These are phyloP conservation scores for Myotisia sp. DNA, from an alignment of 2,329 filamentous ascomycete genomes.

Conservation along the genomic window DNA sequence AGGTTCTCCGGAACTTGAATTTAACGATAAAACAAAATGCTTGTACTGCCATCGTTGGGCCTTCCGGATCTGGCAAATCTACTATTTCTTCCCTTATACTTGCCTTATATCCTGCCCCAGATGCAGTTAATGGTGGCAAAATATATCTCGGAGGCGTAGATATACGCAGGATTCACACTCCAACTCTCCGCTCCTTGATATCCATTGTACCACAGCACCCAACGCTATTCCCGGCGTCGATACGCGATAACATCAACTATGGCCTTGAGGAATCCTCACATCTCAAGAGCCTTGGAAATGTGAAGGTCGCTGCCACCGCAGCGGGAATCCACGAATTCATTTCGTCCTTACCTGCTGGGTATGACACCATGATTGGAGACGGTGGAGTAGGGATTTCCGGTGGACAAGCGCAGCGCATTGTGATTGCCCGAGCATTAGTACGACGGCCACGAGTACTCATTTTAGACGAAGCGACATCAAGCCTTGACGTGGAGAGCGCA, in stretches of 20 bases:
- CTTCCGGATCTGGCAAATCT: constrained; percentile 82
- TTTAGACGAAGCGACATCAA: constrained; percentile 75
- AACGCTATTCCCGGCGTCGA: constrained; percentile 40
- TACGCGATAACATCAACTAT: constrained; percentile 52
- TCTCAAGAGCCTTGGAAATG: constrained; percentile 31
- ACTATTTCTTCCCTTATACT: constrained; percentile 65
- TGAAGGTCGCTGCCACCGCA: constrained; percentile 44
- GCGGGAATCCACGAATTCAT: constrained; percentile 63
- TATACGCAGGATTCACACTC: constrained; percentile 45
- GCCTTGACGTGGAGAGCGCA: constrained; percentile 58
- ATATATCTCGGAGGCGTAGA: constrained; percentile 42
- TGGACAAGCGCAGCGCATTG: constrained; percentile 68
- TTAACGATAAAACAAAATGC: constrained; percentile 49
- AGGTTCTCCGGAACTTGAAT: constrained; percentile 50
- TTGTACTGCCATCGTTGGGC: constrained; percentile 65
- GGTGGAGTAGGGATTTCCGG: constrained; percentile 61
- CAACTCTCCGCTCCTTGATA: constrained; percentile 45
- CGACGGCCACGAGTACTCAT: constrained; percentile 58
- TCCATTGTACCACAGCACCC: constrained; percentile 50
- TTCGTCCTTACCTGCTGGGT: constrained; percentile 52
- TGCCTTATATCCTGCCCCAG: constrained; percentile 45
- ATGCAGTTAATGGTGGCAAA: constrained; percentile 20
- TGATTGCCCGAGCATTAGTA: constrained; percentile 65
- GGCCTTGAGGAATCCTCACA: constrained; percentile 47
- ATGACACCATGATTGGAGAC: constrained; percentile 61